Evolutionary conservation across 257 asterid genomes (phyloP).

Genomic region (Ilex aquifolium): DNA sequence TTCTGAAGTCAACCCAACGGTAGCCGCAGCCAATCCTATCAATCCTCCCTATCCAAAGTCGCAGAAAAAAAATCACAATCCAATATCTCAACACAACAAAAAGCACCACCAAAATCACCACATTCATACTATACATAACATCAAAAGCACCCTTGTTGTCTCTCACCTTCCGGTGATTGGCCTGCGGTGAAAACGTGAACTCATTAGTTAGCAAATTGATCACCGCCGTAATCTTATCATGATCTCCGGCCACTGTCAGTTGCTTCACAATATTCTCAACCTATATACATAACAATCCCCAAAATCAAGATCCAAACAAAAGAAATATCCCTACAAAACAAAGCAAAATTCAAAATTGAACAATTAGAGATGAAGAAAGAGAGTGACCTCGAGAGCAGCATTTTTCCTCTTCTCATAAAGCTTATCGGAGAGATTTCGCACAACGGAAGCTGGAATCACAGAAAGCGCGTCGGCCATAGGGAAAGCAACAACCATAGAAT

Average conservation of each 20-base stretch:
- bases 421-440: constrained; percentile 93
- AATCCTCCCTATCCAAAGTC: constrained; percentile 66
- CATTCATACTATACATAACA: background rate
- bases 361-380: background rate
- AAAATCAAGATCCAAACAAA: background rate
- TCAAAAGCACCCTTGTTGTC: background rate
- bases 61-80: background rate
- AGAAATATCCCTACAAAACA: background rate
- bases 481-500: background rate
- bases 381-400: constrained; percentile 90
- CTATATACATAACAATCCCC: constrained; percentile 18
- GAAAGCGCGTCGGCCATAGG: constrained; percentile 80
- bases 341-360: background rate
- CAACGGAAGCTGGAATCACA: constrained; percentile 76
- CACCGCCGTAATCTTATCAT: constrained; percentile 71
- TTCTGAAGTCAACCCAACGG: constrained; percentile 88
- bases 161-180: constrained; percentile 84
- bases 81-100: too few species aligned
- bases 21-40: constrained; percentile 99
- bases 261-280: constrained; percentile 97
- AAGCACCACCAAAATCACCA: background rate
- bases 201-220: constrained; percentile 76
- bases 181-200: constrained; percentile 77
- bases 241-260: constrained; percentile 64
- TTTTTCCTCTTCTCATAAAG: constrained; percentile 95